Evolutionary conservation across 139 green algal species (phyloP).

Genomic region (Chlorella ohadii): DNA sequence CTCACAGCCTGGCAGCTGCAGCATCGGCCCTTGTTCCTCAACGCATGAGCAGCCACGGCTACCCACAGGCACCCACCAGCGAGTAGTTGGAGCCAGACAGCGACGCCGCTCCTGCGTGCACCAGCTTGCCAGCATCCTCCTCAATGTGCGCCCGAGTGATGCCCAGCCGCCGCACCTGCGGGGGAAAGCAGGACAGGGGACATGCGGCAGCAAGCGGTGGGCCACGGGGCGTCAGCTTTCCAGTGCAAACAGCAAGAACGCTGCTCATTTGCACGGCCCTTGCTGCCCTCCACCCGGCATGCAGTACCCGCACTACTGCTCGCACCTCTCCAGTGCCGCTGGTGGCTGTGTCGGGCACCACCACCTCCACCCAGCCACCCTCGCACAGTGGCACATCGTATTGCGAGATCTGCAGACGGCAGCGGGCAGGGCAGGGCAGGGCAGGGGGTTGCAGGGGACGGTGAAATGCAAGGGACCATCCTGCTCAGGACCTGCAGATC

Average conservation of each 20-base stretch:
- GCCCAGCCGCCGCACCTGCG: conserved; percentile 50
- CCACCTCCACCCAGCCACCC: conserved; percentile 64
- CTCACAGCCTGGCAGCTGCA: too few species aligned
- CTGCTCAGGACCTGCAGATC: too few species aligned
- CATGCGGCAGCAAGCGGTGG: conserved; percentile 4
- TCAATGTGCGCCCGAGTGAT: conserved; percentile 91
- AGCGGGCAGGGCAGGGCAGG: too few species aligned
- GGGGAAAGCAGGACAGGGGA: neutral
- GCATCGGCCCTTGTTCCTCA: too few species aligned
- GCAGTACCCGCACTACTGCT: neutral
- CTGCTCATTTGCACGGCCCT: too few species aligned
- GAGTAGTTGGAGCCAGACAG: conserved; percentile 75
- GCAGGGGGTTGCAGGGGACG: too few species aligned
- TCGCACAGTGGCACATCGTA: conserved; percentile 90
- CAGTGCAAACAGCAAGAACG: too few species aligned
- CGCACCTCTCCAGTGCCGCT: too few species aligned
- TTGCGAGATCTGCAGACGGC: conserved; percentile 84
- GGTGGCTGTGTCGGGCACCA: conserved; percentile 47
- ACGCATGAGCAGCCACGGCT: too few species aligned
- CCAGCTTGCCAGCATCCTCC: conserved; percentile 96
- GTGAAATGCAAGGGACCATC: too few species aligned
- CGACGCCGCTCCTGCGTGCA: conserved; percentile 75
- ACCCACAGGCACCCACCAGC: conserved; percentile 43
- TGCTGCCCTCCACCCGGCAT: too few species aligned
- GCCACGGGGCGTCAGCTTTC: too few species aligned